Conservation (phyloP, 306 rosid genomes). For the Trifolium subterraneum region DNA sequence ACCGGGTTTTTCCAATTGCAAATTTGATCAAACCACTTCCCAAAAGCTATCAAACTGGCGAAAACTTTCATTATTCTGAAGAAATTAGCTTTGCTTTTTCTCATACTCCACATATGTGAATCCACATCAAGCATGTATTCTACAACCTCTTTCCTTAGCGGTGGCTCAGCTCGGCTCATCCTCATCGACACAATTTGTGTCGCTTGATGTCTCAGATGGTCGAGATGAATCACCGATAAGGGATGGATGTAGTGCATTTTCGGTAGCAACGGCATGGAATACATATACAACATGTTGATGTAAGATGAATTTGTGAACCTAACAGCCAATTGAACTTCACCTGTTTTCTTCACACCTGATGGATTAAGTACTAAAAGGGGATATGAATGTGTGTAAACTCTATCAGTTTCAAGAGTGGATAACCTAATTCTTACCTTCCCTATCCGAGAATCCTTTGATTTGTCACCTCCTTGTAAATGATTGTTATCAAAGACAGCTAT, state of each 20-base stretch:
- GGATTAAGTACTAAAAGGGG: slow-evolving; percentile 74
- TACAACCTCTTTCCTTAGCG: slow-evolving; percentile 83
- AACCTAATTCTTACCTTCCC: slow-evolving; percentile 87
- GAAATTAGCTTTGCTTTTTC: slow-evolving; percentile 97
- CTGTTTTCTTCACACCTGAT: slow-evolving; percentile 91
- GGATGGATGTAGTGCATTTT: slow-evolving; percentile 96
- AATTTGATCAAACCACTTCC: slow-evolving; percentile 87
- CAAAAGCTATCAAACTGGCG: slow-evolving; percentile 67
- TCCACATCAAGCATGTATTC: slow-evolving; percentile 94
- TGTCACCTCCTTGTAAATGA: slow-evolving; percentile 66
- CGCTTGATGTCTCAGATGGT: slow-evolving; percentile 83
- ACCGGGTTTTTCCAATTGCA: slow-evolving; percentile 91
- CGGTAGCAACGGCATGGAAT: slow-evolving; percentile 84
- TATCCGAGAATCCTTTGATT: slow-evolving; percentile 75
- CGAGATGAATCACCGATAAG: slow-evolving; percentile 76
- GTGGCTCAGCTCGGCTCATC: slow-evolving; percentile 82
- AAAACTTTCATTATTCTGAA: slow-evolving; percentile 90
- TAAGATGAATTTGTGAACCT: slow-evolving; percentile 80
- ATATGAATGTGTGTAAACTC: slow-evolving; percentile 88
- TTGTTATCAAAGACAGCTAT: slow-evolving; percentile 87
- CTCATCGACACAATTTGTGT: slow-evolving; percentile 81
- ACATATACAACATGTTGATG: slow-evolving; percentile 72
- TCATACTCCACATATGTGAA: slow-evolving; percentile 96
- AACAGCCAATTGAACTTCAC: slow-evolving; percentile 87
- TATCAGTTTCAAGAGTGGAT: slow-evolving; percentile 83